Base-by-base conservation (phyloP, 306 rosid species). In the Abrus precatorius region DNA sequence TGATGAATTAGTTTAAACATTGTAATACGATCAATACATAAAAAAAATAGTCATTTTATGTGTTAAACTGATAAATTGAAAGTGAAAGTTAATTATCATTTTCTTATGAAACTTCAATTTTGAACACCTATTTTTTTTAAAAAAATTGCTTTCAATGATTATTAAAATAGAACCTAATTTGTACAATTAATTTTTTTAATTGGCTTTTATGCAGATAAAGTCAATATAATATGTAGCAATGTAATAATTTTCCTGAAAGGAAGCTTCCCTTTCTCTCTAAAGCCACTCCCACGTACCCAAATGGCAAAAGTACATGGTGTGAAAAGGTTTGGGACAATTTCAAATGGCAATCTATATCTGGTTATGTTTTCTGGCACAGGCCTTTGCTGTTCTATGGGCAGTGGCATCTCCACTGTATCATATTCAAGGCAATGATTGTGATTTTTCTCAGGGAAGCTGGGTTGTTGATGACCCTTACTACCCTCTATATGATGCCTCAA, bases 371-470 rank as follows among this genome's bases (percentile, higher is more conserved):
- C 27, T 84, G n/a, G 49, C 71, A 34, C 36, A 55, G 1, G 44
- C 50, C 29, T 27, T 61, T 60, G 28, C 10, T 59, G 56, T 78
- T 81, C 70, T 78, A 1, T 78, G 71, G 45, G 11, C 7, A 53
- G 38, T 73, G 56, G 1, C 69, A 67, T 60, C 45, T 62, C 4
- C 72, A 52, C 53, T 62, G 14, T 73, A 20, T 44, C 69, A 27
- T 48, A 88, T 52, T 7, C 78, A 76, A 5, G 87, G 73, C 5
- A 45, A 40, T 52, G 20, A 14, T 43, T 41, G 97, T 67, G 84
- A 88, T 79, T 79, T 73, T 27, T 90, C 81, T 50, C 52, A 63
- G 2, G 97, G 92, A 9, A 83, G 75, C 3, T 92, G 97, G 92
- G 81, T 87, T 55, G 0, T 68, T 20, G 91, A 86, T 57, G 12